Base-by-base conservation (phyloP, 1,284 basidiomycete genomes). In the Cutaneotrichosporon cavernicola region DNA sequence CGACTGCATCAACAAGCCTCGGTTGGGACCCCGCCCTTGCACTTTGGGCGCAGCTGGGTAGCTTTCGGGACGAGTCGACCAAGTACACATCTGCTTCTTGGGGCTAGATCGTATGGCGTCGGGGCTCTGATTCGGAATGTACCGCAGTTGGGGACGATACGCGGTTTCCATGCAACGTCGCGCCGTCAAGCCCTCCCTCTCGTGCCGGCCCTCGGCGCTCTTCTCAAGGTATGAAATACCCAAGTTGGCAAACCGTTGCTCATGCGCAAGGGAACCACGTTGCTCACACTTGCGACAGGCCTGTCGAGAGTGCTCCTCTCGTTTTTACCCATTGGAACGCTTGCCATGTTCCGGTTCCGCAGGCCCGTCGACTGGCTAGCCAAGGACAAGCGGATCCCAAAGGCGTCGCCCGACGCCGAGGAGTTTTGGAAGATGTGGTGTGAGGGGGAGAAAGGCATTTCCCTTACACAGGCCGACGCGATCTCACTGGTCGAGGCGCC, bases 191-290 rank as follows among this genome's bases (percentile, higher is more conserved):
- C 78, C 16, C 65, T 80, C 31, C 79, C 80, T 0, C 68, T 80
- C 0, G 65, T 81, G 10, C 76, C 78, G 5, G 78, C 72, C 2
- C 61, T 72, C 1, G 64, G 75, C 4, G 75, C 70, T 2, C 58
- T 81, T 1, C 60, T 81, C 30, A 81, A 81, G 67, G 80, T 80
- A 56, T 61, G 72, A 60, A 4, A 14, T 18, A 13, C 9, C 9
- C 5, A 30, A 2, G 18, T 21, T 36, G 2, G 7, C 13, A 26
- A 22, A 7, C 46, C 18, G 26, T 6, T 31, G 56, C 60, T 66
- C 40, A 60, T 34, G 61, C 18, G 11, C 46, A 60, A 87, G 86
- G 80, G 83, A 6, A 84, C 85, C 2, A 80, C 82, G 6, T 32
- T 77, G 11, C 66, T 80, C n/a, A 71, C 77, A 0, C 51, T 68